A percentile compares a stretch with the other conserved stretches of the same genome.
Evolutionary conservation across 768 basidiomycete species (phyloP).

Genomic region (Lactifluus subvellereus): DNA sequence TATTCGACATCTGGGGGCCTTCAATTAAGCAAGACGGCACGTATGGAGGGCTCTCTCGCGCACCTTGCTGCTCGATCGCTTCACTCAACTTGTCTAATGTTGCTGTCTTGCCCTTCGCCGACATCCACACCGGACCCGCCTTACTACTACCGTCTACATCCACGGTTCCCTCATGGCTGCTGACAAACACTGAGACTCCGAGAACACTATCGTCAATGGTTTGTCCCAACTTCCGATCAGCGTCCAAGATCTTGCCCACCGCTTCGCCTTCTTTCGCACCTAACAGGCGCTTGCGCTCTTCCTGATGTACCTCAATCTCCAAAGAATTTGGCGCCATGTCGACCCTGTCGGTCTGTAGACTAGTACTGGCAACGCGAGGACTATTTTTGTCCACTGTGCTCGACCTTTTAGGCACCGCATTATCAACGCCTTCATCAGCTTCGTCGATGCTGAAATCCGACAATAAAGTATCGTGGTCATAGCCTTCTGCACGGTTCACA

Average conservation of each 20-base stretch:
- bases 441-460: slow-evolving; percentile 16
- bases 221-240: slow-evolving; percentile 22
- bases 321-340: slow-evolving; percentile 9
- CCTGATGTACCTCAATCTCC: slow-evolving; percentile 23
- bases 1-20: slow-evolving; percentile 36
- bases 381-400: slow-evolving; percentile 19
- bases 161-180: background rate
- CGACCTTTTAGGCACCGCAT: background rate
- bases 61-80: slow-evolving; percentile 9
- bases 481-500: slow-evolving; percentile 18
- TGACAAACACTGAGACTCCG: slow-evolving; percentile 5
- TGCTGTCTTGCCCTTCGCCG: background rate
- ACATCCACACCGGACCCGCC: background rate
- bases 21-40: background rate
- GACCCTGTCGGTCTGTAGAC: slow-evolving; percentile 6
- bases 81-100: slow-evolving; percentile 9
- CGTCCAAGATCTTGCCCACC: slow-evolving; percentile 30
- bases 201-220: background rate
- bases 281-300: slow-evolving; percentile 29
- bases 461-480: slow-evolving; percentile 11
- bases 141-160: background rate
- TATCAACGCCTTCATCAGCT: slow-evolving; percentile 3
- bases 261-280: slow-evolving; percentile 30
- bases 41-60: background rate
- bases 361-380: slow-evolving; percentile 1